Conservation (phyloP, 2,329 filamentous ascomycete species). For the Boeremia lycopersici region DNA sequence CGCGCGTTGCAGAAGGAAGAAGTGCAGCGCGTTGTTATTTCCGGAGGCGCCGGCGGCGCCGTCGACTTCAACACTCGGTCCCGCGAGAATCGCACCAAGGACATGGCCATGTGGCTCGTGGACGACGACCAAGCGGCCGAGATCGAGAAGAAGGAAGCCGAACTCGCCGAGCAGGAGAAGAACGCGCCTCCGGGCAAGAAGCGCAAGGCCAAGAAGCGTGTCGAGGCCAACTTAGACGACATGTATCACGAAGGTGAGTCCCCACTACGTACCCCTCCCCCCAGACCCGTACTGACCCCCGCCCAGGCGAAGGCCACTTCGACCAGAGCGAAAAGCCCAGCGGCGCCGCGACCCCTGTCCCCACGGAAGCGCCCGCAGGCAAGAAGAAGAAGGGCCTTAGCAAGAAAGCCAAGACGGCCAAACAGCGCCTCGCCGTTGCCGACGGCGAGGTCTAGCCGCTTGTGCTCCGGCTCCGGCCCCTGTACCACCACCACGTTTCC, state of each 20-base stretch:
- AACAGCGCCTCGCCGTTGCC: constrained; percentile 56
- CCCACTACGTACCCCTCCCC: background rate
- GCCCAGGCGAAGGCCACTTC: constrained; percentile 89
- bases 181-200: constrained; percentile 48
- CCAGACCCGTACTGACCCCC: constrained; percentile 31
- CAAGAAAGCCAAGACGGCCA: constrained; percentile 60
- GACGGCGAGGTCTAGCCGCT: constrained; percentile 49
- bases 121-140: constrained; percentile 95
- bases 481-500: constrained; percentile 8
- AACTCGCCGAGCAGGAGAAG: constrained; percentile 71
- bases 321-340: constrained; percentile 86
- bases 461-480: background rate
- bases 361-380: constrained; percentile 42
- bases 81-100: constrained; percentile 91
- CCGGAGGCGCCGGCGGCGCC: constrained; percentile 78
- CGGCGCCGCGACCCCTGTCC: constrained; percentile 82
- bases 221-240: constrained; percentile 78
- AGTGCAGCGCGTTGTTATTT: constrained; percentile 95
- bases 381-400: constrained; percentile 55
- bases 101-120: constrained; percentile 98
- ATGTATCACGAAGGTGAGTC: constrained; percentile 98
- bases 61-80: constrained; percentile 96
- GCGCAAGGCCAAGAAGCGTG: constrained; percentile 68
- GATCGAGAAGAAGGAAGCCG: constrained; percentile 90
- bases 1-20: constrained; percentile 97